Base-by-base conservation (phyloP, 768 basidiomycete species). In the Kwoniella sp. region DNA sequence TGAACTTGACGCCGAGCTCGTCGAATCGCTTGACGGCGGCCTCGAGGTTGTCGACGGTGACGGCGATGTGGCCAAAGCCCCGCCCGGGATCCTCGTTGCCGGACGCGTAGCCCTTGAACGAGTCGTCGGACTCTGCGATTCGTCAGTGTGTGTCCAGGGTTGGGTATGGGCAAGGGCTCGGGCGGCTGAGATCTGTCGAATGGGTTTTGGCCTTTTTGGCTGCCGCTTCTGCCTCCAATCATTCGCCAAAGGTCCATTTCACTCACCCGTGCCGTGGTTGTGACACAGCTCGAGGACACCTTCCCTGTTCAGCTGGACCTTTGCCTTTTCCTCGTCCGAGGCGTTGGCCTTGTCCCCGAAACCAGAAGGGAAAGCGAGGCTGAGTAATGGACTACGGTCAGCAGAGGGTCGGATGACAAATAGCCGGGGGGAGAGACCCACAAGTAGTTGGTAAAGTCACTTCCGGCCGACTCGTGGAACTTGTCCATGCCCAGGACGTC, bases 11-110 rank as follows among this genome's bases (percentile, higher is more conserved):
- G 1, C 84, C 84, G 8, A 88, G 79, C 46, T 76, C 76, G 60
- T 91, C 89, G 54, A 99, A 87, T 23, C 89, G 80, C 42, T 80
- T 85, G 56, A 89, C 92, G 5, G 91, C 87, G 57, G 79, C 80
- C 60, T 89, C 80, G 63, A 98, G 79, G 69, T 95, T 80, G 58
- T 86, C 85, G 28, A 90, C 88, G 4, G 84, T 79, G 70, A 95
- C 82, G 52, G 87, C 87, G 63, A 92, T 89, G 75, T 95, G 92
- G 0, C 91, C 89, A 67, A 90, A 92, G 9, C 77, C 82, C 49
- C 78, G 79, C 25, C 85, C 84, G 3, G 87, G 86, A 3, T 92
- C 90, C 3, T 81, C 71, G 76, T 99, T 99, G 1, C 93, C 93
- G 64, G 74, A 85, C 9, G 83, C 79, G 72, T 95, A 96, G 29